These are phyloP conservation scores for Cyberlindnera maclurae DNA, from an alignment of 805 yeast genomes.

Conservation along the genomic window DNA sequence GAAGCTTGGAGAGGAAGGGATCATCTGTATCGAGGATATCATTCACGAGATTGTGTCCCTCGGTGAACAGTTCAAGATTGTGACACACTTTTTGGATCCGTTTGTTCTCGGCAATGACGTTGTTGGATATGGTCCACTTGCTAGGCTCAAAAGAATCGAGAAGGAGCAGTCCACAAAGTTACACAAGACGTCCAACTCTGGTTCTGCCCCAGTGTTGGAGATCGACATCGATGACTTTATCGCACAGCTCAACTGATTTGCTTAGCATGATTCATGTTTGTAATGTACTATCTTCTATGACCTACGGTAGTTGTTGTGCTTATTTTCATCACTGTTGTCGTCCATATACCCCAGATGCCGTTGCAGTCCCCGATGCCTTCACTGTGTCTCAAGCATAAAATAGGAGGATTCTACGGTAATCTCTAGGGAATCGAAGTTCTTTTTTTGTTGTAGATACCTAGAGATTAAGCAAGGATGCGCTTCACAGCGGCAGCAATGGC, in stretches of 20 bases:
- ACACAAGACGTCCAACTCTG: conserved; percentile 45
- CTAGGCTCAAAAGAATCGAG: conserved; percentile 58
- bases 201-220: conserved; percentile 59
- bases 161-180: conserved; percentile 42
- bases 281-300: too few relatives aligned
- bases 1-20: conserved; percentile 57
- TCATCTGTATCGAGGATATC: conserved; percentile 76
- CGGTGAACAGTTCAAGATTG: conserved; percentile 58
- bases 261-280: too few relatives aligned
- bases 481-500: conserved; percentile 76
- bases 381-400: too few relatives aligned
- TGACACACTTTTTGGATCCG: conserved; percentile 59
- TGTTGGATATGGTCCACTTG: conserved; percentile 68
- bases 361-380: too few relatives aligned
- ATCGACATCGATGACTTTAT: conserved; percentile 68
- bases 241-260: conserved; percentile 49
- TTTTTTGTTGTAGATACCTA: neutral
- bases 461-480: conserved; percentile 35
- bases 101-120: conserved; percentile 64
- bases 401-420: too few relatives aligned
- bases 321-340: too few relatives aligned
- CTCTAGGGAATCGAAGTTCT: too few relatives aligned
- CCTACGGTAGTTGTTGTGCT: too few relatives aligned
- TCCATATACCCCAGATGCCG: too few relatives aligned
- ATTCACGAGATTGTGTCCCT: conserved; percentile 60